Evolutionary conservation across 169 alveolate genomes (phyloP).

Genomic region (Eimeria tenella): DNA sequence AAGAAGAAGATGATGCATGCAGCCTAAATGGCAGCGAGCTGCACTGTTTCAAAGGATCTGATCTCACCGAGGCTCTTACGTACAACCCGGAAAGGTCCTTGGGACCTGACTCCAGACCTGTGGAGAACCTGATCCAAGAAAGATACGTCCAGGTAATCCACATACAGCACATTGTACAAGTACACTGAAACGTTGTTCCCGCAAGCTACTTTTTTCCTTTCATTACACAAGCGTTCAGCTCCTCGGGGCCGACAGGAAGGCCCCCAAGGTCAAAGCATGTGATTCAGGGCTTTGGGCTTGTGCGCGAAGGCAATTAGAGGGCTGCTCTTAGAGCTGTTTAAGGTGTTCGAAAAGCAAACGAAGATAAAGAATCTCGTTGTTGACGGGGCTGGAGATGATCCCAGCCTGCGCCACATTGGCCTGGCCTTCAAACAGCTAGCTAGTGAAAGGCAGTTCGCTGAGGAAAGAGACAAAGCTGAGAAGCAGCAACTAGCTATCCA

Average conservation of each 20-base stretch:
- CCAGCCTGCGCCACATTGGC: not conserved
- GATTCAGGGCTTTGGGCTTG: not conserved
- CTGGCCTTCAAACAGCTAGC: slow-evolving; percentile 30
- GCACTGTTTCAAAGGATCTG: not conserved
- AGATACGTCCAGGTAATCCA: not conserved
- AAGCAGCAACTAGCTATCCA: slow-evolving; percentile 11
- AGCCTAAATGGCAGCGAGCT: not conserved
- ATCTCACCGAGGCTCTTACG: too few species aligned
- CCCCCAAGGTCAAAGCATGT: not conserved
- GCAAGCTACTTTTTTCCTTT: not conserved
- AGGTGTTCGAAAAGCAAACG: not conserved
- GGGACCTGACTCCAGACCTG: not conserved
- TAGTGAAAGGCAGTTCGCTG: not conserved
- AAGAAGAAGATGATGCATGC: slow-evolving; percentile 22
- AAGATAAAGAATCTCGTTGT: not conserved
- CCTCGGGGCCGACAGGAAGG: not conserved
- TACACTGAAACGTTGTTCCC: not conserved
- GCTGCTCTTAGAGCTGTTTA: not conserved
- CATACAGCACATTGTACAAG: not conserved
- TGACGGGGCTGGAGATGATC: not conserved
- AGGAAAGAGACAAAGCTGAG: not conserved
- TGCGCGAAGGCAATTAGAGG: not conserved
- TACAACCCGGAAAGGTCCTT: not conserved
- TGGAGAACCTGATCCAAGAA: not conserved
- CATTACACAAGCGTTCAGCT: not conserved